A percentile compares a stretch with the other conserved stretches of the same genome.
Conservation (phyloP, 257 asterid species). For the Nicotiana undulata region DNA sequence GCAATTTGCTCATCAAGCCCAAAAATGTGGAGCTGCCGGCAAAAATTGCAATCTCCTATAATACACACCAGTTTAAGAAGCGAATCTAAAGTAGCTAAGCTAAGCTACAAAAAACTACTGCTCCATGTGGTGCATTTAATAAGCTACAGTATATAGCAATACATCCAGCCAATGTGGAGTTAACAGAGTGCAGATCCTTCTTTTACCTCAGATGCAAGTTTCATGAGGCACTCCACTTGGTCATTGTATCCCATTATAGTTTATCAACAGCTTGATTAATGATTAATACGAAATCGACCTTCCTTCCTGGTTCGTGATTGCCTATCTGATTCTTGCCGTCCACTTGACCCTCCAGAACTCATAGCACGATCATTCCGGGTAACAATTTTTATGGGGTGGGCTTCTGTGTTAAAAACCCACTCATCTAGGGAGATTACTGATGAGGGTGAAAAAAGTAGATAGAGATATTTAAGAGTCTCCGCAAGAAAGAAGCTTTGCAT, state of each 20-base stretch:
- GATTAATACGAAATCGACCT: slow-evolving; percentile 59
- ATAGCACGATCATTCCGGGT: slow-evolving; percentile 34
- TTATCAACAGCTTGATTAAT: not conserved
- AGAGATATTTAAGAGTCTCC: slow-evolving; percentile 92
- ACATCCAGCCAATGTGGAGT: not conserved
- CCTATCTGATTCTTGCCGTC: slow-evolving; percentile 23
- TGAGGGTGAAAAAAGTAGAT: slow-evolving; percentile 93
- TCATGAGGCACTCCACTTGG: not conserved
- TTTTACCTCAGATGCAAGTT: not conserved
- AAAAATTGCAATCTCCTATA: not conserved
- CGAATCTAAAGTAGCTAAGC: not conserved
- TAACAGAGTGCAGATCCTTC: not conserved
- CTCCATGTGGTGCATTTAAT: slow-evolving; percentile 8
- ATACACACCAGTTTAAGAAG: not conserved
- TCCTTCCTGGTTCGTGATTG: slow-evolving; percentile 75
- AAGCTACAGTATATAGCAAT: not conserved
- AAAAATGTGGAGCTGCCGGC: not conserved
- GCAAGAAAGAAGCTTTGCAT: slow-evolving; percentile 99
- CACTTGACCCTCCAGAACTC: slow-evolving; percentile 24
- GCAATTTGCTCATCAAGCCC: slow-evolving; percentile 1
- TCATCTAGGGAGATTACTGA: slow-evolving; percentile 87
- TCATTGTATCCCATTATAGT: not conserved
- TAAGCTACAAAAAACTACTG: not conserved
- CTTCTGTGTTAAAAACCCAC: slow-evolving; percentile 99
- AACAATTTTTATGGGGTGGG: slow-evolving; percentile 87